Conservation (phyloP, 2,329 filamentous ascomycete genomes). For the Gnomoniopsis smithogilvyi region DNA sequence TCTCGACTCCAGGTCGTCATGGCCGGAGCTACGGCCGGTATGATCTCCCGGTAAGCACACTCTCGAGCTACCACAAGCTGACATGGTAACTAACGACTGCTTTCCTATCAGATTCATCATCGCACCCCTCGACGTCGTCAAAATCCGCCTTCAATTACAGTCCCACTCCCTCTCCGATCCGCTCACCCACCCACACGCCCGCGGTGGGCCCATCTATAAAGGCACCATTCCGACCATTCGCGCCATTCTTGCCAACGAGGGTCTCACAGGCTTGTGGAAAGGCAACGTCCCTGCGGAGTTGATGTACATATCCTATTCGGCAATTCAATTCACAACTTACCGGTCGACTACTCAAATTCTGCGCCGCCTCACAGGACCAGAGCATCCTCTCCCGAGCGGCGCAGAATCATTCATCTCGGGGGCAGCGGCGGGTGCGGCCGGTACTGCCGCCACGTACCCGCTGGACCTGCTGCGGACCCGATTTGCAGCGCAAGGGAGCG, state of each 20-base stretch:
- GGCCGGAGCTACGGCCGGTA: slow-evolving; percentile 66
- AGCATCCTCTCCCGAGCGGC: slow-evolving; percentile 53
- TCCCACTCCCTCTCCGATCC: slow-evolving; percentile 79
- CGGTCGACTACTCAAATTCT: slow-evolving; percentile 69
- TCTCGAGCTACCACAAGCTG: not conserved
- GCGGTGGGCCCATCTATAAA: slow-evolving; percentile 58
- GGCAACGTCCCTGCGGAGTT: slow-evolving; percentile 94
- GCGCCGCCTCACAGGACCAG: slow-evolving; percentile 37
- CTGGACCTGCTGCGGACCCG: slow-evolving; percentile 89
- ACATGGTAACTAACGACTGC: not conserved
- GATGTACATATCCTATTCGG: slow-evolving; percentile 89
- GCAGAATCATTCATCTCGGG: slow-evolving; percentile 80
- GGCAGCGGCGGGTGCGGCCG: slow-evolving; percentile 75
- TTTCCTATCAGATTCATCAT: slow-evolving; percentile 71
- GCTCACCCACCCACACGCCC: slow-evolving; percentile 48
- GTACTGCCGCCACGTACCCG: slow-evolving; percentile 84
- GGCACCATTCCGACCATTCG: slow-evolving; percentile 74
- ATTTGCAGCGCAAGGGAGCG: slow-evolving; percentile 88
- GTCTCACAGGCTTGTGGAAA: slow-evolving; percentile 88
- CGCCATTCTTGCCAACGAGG: slow-evolving; percentile 76
- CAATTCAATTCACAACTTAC: slow-evolving; percentile 87
- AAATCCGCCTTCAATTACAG: slow-evolving; percentile 95
- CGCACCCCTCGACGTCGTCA: slow-evolving; percentile 93
- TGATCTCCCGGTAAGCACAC: slow-evolving; percentile 75
- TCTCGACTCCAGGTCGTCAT: slow-evolving; percentile 53